These are phyloP conservation scores for Parachlorella kessleri DNA, from an alignment of 139 green algal species.

Conservation along the genomic window DNA sequence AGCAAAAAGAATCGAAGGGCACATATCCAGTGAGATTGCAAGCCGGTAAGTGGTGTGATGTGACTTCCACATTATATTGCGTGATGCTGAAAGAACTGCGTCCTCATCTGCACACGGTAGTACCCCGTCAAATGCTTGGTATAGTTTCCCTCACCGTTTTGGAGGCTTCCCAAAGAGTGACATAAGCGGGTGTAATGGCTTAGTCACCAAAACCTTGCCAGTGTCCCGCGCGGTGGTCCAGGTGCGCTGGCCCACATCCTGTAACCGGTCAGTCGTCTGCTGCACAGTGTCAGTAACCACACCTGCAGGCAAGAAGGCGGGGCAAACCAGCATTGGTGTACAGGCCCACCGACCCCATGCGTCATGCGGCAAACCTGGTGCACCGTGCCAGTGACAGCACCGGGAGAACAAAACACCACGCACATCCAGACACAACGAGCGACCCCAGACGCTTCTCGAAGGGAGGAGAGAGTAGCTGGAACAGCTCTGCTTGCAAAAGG, in stretches of 20 bases:
- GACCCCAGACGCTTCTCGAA: too few relatives aligned
- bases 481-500: background rate
- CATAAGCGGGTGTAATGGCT: constrained; percentile 1
- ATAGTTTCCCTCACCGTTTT: background rate
- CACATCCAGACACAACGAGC: too few relatives aligned
- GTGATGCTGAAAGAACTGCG: background rate
- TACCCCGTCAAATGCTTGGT: background rate
- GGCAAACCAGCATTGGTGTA: background rate
- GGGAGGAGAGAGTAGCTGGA: background rate
- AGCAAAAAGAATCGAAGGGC: background rate
- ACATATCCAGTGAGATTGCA: background rate
- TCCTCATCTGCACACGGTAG: background rate
- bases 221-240: constrained; percentile 21
- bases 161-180: background rate
- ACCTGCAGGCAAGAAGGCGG: background rate
- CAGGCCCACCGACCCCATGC: background rate
- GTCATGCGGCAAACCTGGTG: background rate
- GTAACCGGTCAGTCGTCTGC: constrained; percentile 44
- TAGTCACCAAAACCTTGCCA: constrained; percentile 5
- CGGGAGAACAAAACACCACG: too few relatives aligned
- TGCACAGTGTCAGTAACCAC: constrained; percentile 27
- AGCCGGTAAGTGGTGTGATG: too few relatives aligned
- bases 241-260: constrained; percentile 24
- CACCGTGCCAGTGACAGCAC: background rate
- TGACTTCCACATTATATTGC: background rate